These are phyloP conservation scores for Chalciporus sp. DNA, from an alignment of 1,284 basidiomycete species.

Conservation along the genomic window DNA sequence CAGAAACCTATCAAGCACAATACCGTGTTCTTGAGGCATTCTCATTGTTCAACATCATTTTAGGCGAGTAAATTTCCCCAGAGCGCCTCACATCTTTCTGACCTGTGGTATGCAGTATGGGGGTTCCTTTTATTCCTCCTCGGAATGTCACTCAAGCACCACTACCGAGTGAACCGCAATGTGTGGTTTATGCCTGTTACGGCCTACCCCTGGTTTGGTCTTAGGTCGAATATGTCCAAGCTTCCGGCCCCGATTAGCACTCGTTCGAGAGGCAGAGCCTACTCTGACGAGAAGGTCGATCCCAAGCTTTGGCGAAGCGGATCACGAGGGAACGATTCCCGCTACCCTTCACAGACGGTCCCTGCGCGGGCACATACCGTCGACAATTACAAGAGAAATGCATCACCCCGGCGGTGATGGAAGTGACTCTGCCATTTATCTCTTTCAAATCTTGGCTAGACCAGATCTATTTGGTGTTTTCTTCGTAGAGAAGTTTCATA, in stretches of 20 bases:
- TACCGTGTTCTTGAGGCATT: conserved; percentile 78
- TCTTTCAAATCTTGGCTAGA: conserved; percentile 14
- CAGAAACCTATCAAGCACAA: conserved; percentile 77
- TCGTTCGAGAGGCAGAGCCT: conserved; percentile 36
- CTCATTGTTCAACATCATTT: conserved; percentile 71
- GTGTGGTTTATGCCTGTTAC: conserved; percentile 78
- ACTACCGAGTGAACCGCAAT: conserved; percentile 63
- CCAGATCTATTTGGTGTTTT: conserved; percentile 1
- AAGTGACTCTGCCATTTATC: conserved; percentile 10
- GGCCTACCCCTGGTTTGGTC: conserved; percentile 68
- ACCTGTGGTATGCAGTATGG: conserved; percentile 49
- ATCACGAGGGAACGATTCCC: conserved; percentile 22
- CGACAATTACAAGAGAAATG: conserved; percentile 44
- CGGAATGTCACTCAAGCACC: conserved; percentile 63
- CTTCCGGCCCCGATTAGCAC: conserved; percentile 33
- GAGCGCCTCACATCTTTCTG: conserved; percentile 14
- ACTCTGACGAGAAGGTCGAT: conserved; percentile 25
- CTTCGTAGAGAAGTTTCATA: conserved; percentile 5
- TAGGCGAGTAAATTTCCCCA: conserved; percentile 48
- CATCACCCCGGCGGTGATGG: conserved; percentile 50
- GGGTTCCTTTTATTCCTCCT: conserved; percentile 62
- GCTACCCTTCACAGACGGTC: conserved; percentile 34
- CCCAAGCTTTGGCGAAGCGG: conserved; percentile 27
- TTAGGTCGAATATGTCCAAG: conserved; percentile 40
- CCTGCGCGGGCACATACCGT: conserved; percentile 38